These are phyloP conservation scores for Aurifilum marmelostoma DNA, from an alignment of 2,329 filamentous ascomycete species.

Conservation along the genomic window DNA sequence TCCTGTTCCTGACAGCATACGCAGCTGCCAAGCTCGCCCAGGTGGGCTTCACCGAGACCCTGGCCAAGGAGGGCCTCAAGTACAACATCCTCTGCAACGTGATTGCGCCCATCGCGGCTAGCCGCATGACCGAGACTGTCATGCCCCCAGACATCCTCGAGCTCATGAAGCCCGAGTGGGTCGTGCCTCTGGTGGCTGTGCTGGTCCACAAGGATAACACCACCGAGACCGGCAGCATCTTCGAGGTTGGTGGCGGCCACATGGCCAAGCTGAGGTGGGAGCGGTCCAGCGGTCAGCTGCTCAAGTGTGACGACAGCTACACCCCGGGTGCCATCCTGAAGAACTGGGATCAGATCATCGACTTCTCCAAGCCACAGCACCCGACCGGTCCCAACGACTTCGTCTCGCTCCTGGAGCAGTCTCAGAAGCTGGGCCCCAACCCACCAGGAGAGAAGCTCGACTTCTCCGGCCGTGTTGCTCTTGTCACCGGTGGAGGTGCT, in stretches of 20 bases:
- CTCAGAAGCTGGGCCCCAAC: conserved; percentile 75
- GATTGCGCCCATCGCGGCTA: conserved; percentile 93
- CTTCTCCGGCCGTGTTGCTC: conserved; percentile 82
- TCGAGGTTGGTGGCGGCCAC: conserved; percentile 91
- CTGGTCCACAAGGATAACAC: conserved; percentile 86
- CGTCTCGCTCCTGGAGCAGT: conserved; percentile 80
- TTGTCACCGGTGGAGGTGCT: conserved; percentile 86
- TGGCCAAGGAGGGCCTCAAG: conserved; percentile 95
- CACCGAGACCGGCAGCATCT: conserved; percentile 83
- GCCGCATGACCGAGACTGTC: conserved; percentile 92
- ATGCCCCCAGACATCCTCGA: conserved; percentile 93
- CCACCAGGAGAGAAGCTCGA: conserved; percentile 73
- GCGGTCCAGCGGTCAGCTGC: conserved; percentile 82
- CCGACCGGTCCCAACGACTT: conserved; percentile 88
- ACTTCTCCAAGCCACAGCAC: conserved; percentile 84
- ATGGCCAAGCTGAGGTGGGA: conserved; percentile 95
- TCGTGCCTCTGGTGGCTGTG: conserved; percentile 88
- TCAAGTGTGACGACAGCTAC: conserved; percentile 86
- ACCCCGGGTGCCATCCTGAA: conserved; percentile 85
- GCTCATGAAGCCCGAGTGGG: conserved; percentile 88
- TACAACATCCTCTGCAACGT: conserved; percentile 97
- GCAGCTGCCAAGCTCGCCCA: conserved; percentile 87
- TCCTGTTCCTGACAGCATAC: conserved; percentile 10
- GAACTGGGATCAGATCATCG: conserved; percentile 85
- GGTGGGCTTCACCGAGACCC: conserved; percentile 96